phyloP scores from a whole-genome alignment of 1,284 basidiomycete species.

The Ustilago loliicola region DNA sequence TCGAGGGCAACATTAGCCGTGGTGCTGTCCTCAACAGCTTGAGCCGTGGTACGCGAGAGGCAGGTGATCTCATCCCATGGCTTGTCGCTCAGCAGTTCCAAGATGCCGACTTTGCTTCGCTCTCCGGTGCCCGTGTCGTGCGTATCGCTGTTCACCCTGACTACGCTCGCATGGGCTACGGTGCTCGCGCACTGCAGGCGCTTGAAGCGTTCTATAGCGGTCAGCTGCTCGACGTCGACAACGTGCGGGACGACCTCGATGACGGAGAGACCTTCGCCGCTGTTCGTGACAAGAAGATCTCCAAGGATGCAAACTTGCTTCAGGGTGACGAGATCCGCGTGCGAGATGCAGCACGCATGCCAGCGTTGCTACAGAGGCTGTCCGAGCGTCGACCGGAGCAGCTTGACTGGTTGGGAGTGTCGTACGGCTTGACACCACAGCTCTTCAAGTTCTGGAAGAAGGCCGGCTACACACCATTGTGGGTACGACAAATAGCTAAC shows the following conservation, averaged over 20 bases:
- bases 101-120: slow-evolving; percentile 88
- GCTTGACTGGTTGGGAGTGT: slow-evolving; percentile 95
- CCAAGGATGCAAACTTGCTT: slow-evolving; percentile 38
- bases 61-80: slow-evolving; percentile 99
- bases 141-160: slow-evolving; percentile 97
- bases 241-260: slow-evolving; percentile 54
- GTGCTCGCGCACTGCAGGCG: slow-evolving; percentile 87
- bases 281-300: slow-evolving; percentile 72
- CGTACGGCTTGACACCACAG: slow-evolving; percentile 90
- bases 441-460: slow-evolving; percentile 97
- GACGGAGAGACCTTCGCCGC: slow-evolving; percentile 62
- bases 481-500: slow-evolving; percentile 91
- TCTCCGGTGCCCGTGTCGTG: slow-evolving; percentile 92
- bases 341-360: slow-evolving; percentile 84
- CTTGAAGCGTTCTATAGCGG: slow-evolving; percentile 89
- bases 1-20: slow-evolving; percentile 93
- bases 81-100: slow-evolving; percentile 95
- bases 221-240: slow-evolving; percentile 84
- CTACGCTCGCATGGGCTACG: slow-evolving; percentile 94
- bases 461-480: slow-evolving; percentile 89
- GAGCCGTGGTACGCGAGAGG: slow-evolving; percentile 82
- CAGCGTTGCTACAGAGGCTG: slow-evolving; percentile 90
- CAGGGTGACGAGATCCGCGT: slow-evolving; percentile 74
- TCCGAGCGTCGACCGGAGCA: slow-evolving; percentile 90
- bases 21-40: slow-evolving; percentile 88